These are phyloP conservation scores for Nannizzia gypsea DNA, from an alignment of 2,329 filamentous ascomycete species.

Conservation along the genomic window DNA sequence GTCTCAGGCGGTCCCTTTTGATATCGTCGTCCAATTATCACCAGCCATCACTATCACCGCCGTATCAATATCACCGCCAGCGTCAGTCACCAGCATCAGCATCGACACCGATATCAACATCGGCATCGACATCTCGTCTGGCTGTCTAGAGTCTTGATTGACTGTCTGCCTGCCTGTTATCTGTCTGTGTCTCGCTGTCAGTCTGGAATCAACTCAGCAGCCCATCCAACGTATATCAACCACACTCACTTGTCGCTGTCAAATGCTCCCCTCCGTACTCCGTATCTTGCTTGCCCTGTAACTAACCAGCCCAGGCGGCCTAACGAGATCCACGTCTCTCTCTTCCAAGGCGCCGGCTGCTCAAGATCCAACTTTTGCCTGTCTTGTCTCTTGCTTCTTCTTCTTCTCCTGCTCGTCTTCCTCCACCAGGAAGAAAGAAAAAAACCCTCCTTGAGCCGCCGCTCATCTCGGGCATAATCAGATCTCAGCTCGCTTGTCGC, in stretches of 20 bases:
- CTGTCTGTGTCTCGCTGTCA: too few species aligned
- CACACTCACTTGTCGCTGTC: too few species aligned
- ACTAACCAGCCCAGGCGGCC: not conserved
- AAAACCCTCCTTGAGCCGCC: slow-evolving; percentile 2
- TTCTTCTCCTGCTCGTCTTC: not conserved
- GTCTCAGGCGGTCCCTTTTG: too few species aligned
- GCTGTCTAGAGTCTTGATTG: too few species aligned
- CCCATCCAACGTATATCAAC: too few species aligned
- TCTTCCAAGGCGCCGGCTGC: not conserved
- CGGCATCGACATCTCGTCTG: too few species aligned
- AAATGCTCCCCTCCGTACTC: too few species aligned
- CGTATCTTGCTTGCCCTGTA: not conserved
- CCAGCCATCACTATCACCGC: too few species aligned
- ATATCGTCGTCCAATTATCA: too few species aligned
- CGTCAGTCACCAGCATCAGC: not conserved
- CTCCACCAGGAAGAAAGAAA: not conserved
- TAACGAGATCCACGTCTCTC: not conserved
- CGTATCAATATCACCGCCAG: not conserved
- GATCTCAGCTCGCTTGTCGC: slow-evolving; percentile 3
- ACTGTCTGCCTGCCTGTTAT: too few species aligned
- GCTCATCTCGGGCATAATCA: not conserved
- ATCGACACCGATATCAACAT: not conserved
- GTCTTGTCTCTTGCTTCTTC: not conserved
- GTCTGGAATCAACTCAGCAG: too few species aligned
- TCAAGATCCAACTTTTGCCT: not conserved